Conservation (phyloP, 164 flowering plant species). For the Chloranthus sessilifolius region DNA sequence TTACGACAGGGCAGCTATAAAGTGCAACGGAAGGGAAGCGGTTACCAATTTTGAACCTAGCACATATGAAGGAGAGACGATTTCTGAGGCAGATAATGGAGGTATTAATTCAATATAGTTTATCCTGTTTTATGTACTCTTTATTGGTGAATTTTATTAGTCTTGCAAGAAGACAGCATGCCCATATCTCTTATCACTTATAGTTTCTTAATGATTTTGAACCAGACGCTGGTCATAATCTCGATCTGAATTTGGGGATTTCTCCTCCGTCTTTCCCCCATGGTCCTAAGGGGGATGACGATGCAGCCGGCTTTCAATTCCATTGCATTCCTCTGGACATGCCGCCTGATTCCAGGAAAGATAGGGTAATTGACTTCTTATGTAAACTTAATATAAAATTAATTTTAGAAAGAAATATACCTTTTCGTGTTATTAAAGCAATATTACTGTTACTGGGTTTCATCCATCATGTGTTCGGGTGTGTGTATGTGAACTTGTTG, state of each 20-base stretch:
- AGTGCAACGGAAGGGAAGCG: conserved; percentile 85
- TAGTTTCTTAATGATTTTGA: no score
- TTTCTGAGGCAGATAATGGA: conserved; percentile 31
- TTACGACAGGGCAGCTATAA: conserved; percentile 91
- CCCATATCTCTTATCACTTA: no score
- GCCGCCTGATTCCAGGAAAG: conserved; percentile 23
- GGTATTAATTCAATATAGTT: conserved; percentile 27
- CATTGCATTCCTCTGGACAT: conserved; percentile 25
- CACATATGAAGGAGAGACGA: conserved; percentile 55
- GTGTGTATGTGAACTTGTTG: no score
- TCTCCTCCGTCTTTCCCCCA: conserved; percentile 38
- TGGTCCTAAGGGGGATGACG: conserved; percentile 24
- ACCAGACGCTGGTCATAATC: conserved; percentile 40
- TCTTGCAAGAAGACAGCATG: no score
- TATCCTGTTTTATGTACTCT: not conserved
- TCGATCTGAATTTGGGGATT: conserved; percentile 65
- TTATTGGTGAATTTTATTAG: no score
- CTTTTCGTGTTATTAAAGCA: not conserved
- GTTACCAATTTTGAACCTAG: conserved; percentile 89
- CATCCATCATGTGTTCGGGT: no score
- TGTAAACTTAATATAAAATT: no score
- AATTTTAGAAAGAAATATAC: not conserved
- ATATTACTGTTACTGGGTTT: not conserved
- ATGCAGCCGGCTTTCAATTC: conserved; percentile 23
- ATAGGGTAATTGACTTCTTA: conserved; percentile 43